These are phyloP conservation scores for Fraxinus excelsior DNA, from an alignment of 257 asterid genomes.

Conservation along the genomic window DNA sequence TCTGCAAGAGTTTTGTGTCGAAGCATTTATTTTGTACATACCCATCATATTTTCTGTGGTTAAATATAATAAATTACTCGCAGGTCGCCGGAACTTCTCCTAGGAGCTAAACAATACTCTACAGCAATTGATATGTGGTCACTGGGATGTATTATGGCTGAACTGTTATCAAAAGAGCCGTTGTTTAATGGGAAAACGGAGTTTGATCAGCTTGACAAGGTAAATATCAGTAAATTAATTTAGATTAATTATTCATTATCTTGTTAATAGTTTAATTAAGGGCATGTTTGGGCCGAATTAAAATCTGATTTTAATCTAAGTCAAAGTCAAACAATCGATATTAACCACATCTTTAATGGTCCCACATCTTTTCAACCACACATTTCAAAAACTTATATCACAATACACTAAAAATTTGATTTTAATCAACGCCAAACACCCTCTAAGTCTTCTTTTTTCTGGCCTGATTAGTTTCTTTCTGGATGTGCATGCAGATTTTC, in stretches of 20 bases:
- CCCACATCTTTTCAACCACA: too few species aligned
- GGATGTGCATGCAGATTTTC: conserved; percentile 55
- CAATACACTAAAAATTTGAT: too few species aligned
- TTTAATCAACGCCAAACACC: too few species aligned
- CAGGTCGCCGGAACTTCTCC: conserved; percentile 94
- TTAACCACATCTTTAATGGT: too few species aligned
- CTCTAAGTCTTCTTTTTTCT: not conserved
- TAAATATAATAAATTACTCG: conserved; percentile 9
- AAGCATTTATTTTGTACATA: conserved; percentile 9
- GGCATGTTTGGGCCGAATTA: too few species aligned
- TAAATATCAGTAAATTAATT: conserved; percentile 25
- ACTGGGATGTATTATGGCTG: conserved; percentile 92
- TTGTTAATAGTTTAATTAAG: not conserved
- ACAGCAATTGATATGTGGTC: conserved; percentile 98
- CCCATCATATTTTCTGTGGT: not conserved
- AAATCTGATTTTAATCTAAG: too few species aligned
- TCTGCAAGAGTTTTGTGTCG: not conserved
- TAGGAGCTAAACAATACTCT: conserved; percentile 81
- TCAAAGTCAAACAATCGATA: too few species aligned
- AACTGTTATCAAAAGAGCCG: conserved; percentile 65
- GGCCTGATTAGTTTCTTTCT: conserved; percentile 20
- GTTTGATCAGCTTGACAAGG: conserved; percentile 86
- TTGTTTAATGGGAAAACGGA: conserved; percentile 77
- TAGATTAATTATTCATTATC: not conserved
- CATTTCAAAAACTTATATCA: too few species aligned